Evolutionary conservation across 495 filamentous ascomycete species (phyloP).

Genomic region (Trichoderma reesei): DNA sequence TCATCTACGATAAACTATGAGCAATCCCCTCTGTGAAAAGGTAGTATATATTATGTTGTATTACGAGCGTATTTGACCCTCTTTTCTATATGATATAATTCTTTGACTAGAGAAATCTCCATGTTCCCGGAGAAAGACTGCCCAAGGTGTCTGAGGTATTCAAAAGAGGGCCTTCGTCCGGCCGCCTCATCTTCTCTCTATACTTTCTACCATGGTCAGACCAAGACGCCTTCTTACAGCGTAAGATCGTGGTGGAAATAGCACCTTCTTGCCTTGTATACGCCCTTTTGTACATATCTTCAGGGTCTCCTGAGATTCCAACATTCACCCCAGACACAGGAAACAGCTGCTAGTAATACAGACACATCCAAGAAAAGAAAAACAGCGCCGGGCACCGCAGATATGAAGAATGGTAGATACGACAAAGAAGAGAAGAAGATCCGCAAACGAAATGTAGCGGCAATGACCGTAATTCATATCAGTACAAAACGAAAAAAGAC

Average conservation of each 20-base stretch:
- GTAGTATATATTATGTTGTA: background rate
- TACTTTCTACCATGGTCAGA: background rate
- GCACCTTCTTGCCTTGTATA: background rate
- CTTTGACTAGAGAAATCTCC: background rate
- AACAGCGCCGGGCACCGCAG: background rate
- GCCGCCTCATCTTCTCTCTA: background rate
- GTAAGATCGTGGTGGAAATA: background rate
- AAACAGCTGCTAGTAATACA: background rate
- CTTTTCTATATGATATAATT: background rate
- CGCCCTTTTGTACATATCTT: background rate
- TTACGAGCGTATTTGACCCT: background rate
- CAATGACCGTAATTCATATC: constrained; percentile 7
- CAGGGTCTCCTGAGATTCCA: too few relatives aligned
- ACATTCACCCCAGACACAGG: background rate
- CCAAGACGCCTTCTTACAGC: background rate
- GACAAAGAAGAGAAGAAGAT: background rate
- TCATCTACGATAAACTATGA: too few relatives aligned
- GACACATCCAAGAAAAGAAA: background rate
- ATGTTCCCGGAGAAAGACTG: background rate
- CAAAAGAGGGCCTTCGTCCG: background rate
- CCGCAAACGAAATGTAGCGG: background rate
- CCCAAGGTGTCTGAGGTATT: background rate
- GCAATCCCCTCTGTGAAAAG: too few relatives aligned
- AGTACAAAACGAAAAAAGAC: background rate
- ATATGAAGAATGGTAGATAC: background rate